Conservation (phyloP, 257 asterid species). For the Ophiorrhiza pumila region DNA sequence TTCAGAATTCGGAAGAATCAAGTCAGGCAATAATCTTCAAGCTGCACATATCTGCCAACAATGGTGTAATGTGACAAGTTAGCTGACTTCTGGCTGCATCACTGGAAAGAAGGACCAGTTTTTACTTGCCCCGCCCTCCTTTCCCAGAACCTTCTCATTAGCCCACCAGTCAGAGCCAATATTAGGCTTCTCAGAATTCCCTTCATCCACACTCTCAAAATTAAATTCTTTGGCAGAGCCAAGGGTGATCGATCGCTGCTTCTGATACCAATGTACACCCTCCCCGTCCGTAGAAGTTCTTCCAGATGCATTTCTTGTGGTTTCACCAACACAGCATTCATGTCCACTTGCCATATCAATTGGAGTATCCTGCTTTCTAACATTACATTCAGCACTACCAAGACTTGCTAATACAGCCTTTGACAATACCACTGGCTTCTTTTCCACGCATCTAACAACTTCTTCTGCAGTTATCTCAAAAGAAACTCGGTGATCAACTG, state of each 20-base stretch:
- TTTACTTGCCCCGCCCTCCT: conserved; percentile 24
- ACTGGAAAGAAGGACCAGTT: conserved; percentile 48
- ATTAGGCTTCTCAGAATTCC: conserved; percentile 35
- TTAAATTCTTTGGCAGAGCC: conserved; percentile 82
- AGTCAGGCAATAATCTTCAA: conserved; percentile 8
- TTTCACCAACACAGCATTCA: conserved; percentile 27
- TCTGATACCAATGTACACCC: conserved; percentile 35
- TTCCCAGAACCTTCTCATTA: conserved; percentile 35
- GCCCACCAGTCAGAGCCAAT: conserved; percentile 76
- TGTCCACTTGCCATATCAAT: conserved; percentile 19
- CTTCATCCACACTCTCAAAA: conserved; percentile 61
- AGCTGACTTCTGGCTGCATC: conserved; percentile 43
- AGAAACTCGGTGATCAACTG: conserved; percentile 62
- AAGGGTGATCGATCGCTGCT: conserved; percentile 60
- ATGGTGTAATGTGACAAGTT: conserved; percentile 10
- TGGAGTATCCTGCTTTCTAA: conserved; percentile 22
- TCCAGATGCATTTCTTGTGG: conserved; percentile 26
- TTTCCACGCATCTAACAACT: conserved; percentile 59
- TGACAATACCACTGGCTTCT: conserved; percentile 34
- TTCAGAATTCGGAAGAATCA: conserved; percentile 2
- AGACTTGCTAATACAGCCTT: conserved; percentile 26
- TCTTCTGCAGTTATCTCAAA: conserved; percentile 72
- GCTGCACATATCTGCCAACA: conserved; percentile 12
- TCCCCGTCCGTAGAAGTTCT: conserved; percentile 34
- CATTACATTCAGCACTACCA: conserved; percentile 28